Conservation (phyloP, 2,329 filamentous ascomycete genomes). For the Fusarium torulosum region DNA sequence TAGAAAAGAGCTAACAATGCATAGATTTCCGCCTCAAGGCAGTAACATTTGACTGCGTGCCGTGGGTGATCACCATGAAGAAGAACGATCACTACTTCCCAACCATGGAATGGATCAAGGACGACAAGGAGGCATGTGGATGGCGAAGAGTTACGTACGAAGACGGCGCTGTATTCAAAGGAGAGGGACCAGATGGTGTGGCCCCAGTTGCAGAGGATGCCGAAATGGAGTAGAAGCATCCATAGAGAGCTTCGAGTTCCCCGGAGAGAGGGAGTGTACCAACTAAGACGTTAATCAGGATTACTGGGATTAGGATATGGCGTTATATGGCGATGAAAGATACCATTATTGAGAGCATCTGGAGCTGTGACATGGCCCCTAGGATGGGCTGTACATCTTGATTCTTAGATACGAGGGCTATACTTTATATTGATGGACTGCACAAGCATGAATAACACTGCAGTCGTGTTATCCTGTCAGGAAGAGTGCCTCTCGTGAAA, state of each 20-base stretch:
- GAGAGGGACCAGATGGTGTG: slow-evolving; percentile 67
- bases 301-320: slow-evolving; percentile 47
- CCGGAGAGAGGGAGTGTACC: slow-evolving; percentile 30
- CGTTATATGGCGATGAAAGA: slow-evolving; percentile 56
- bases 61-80: slow-evolving; percentile 99
- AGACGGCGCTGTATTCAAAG: slow-evolving; percentile 64
- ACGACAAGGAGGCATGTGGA: slow-evolving; percentile 67
- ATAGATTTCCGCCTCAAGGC: slow-evolving; percentile 92
- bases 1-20: slow-evolving; percentile 29
- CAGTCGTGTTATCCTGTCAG: no score
- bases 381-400: slow-evolving; percentile 16
- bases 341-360: slow-evolving; percentile 48
- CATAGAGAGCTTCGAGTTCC: neutral
- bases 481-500: no score
- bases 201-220: slow-evolving; percentile 57
- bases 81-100: slow-evolving; percentile 98
- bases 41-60: slow-evolving; percentile 98
- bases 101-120: slow-evolving; percentile 77
- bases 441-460: neutral
- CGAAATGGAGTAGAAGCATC: slow-evolving; percentile 56
- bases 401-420: slow-evolving; percentile 19
- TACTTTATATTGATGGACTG: slow-evolving; percentile 22
- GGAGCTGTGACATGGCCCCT: slow-evolving; percentile 48
- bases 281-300: slow-evolving; percentile 20
- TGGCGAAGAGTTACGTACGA: slow-evolving; percentile 75